Conservation (phyloP, 1,139 yeast species). For the Magnusiomyces fungicola region DNA sequence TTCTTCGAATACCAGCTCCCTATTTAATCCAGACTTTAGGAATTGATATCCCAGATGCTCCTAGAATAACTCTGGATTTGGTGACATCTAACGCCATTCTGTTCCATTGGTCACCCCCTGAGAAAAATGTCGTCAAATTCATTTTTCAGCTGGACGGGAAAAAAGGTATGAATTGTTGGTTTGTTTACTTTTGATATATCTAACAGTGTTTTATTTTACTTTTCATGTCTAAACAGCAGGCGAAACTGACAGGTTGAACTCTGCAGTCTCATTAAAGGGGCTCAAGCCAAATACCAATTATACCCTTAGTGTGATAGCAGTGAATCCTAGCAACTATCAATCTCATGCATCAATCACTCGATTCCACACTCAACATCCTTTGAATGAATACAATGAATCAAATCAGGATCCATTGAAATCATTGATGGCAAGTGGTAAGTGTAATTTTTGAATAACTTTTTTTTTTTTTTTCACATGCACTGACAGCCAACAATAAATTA, state of each 20-base stretch:
- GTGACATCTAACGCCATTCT: slow-evolving; percentile 44
- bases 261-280: slow-evolving; percentile 36
- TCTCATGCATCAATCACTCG: slow-evolving; percentile 26
- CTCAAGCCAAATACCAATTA: slow-evolving; percentile 44
- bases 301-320: slow-evolving; percentile 50
- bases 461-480: slow-evolving; percentile 5
- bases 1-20: slow-evolving; percentile 44
- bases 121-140: slow-evolving; percentile 35
- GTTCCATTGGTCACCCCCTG: slow-evolving; percentile 50
- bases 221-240: slow-evolving; percentile 23
- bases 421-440: slow-evolving; percentile 5
- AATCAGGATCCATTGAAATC: slow-evolving; percentile 4
- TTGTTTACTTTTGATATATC: too few relatives aligned
- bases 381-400: slow-evolving; percentile 20
- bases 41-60: slow-evolving; percentile 51
- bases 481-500: too few relatives aligned
- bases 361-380: slow-evolving; percentile 23
- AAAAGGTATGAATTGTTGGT: slow-evolving; percentile 25
- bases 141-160: slow-evolving; percentile 44
- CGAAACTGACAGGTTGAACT: slow-evolving; percentile 32
- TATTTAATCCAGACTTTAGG: slow-evolving; percentile 44
- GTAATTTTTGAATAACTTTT: slow-evolving; percentile 7
- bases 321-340: slow-evolving; percentile 32
- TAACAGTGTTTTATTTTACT: background rate
- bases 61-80: slow-evolving; percentile 49